Conservation (phyloP, 1,284 basidiomycete species). For the Ceratorhiza oryzae-sativae region DNA sequence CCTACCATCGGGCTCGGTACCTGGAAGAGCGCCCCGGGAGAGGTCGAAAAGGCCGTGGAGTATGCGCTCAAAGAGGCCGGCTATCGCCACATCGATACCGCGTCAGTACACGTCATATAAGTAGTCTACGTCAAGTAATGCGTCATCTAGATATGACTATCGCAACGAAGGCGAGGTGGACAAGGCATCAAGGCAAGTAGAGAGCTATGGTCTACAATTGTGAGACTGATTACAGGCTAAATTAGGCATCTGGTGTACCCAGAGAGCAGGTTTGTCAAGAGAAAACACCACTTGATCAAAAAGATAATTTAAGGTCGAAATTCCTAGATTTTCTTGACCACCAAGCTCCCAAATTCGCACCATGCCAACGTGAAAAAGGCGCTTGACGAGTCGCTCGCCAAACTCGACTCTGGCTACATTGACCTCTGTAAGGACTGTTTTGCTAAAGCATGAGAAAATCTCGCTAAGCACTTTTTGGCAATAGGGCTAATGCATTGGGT, state of each 20-base stretch:
- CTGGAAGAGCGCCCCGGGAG: slow-evolving; percentile 51
- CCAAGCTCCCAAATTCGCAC: slow-evolving; percentile 41
- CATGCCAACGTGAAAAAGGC: slow-evolving; percentile 61
- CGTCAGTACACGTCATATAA: slow-evolving; percentile 35
- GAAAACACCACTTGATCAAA: slow-evolving; percentile 64
- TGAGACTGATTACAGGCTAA: slow-evolving; percentile 26
- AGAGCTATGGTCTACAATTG: no score
- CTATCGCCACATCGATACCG: slow-evolving; percentile 48
- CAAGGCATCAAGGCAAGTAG: slow-evolving; percentile 68
- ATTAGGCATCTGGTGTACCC: slow-evolving; percentile 52
- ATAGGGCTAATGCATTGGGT: slow-evolving; percentile 83
- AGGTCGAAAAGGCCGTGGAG: slow-evolving; percentile 47
- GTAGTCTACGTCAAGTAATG: neutral
- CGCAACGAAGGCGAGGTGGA: slow-evolving; percentile 76
- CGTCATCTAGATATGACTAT: slow-evolving; percentile 45
- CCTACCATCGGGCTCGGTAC: slow-evolving; percentile 50
- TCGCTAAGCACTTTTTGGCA: no score
- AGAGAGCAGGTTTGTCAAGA: slow-evolving; percentile 48
- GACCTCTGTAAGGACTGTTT: slow-evolving; percentile 37
- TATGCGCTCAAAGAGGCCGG: slow-evolving; percentile 47
- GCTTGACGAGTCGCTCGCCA: slow-evolving; percentile 72
- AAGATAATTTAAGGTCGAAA: slow-evolving; percentile 51
- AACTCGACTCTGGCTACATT: slow-evolving; percentile 54
- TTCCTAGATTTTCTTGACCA: slow-evolving; percentile 67
- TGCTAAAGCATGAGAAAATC: no score